Evolutionary conservation across 2,329 filamentous ascomycete species (phyloP).

Genomic region (Graphilbum ipis-grandicollis): DNA sequence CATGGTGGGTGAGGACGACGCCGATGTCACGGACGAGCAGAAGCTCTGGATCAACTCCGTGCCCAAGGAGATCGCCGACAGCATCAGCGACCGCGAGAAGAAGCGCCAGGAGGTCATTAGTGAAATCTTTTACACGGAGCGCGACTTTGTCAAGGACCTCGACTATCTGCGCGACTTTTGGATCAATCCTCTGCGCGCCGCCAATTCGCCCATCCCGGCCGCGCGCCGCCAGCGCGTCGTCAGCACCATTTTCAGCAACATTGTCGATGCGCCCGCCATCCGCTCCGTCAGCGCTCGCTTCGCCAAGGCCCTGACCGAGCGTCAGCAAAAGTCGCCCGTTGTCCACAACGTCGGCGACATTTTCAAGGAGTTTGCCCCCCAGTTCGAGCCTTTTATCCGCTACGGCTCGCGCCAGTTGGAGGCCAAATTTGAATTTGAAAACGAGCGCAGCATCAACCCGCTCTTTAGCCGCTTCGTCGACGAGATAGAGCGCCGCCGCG

Average conservation of each 20-base stretch:
- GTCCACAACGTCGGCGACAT: conserved; percentile 86
- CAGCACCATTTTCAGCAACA: conserved; percentile 87
- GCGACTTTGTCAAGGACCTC: conserved; percentile 96
- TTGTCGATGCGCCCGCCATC: conserved; percentile 66
- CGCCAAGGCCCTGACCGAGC: conserved; percentile 70
- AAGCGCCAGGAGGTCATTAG: conserved; percentile 97
- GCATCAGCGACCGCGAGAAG: conserved; percentile 79
- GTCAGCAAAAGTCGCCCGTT: conserved; percentile 80
- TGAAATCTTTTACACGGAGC: conserved; percentile 95
- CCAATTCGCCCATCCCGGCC: conserved; percentile 74
- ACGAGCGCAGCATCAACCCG: conserved; percentile 74
- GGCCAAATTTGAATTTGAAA: conserved; percentile 95
- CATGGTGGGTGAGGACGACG: conserved; percentile 57
- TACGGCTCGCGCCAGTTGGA: conserved; percentile 94
- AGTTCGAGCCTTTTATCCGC: conserved; percentile 89
- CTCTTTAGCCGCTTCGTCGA: conserved; percentile 85
- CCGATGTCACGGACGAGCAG: conserved; percentile 77
- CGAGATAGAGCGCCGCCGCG: conserved; percentile 87
- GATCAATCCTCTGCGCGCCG: conserved; percentile 78
- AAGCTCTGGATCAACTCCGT: conserved; percentile 99
- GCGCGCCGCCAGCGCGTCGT: conserved; percentile 81
- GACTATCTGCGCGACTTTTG: conserved; percentile 97
- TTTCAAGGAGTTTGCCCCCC: conserved; percentile 78
- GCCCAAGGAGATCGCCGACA: conserved; percentile 83
- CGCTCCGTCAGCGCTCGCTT: conserved; percentile 81